Evolutionary conservation across 192 early-diverging fungal species (phyloP).

Genomic region (Phlyctochytrium bullatum): DNA sequence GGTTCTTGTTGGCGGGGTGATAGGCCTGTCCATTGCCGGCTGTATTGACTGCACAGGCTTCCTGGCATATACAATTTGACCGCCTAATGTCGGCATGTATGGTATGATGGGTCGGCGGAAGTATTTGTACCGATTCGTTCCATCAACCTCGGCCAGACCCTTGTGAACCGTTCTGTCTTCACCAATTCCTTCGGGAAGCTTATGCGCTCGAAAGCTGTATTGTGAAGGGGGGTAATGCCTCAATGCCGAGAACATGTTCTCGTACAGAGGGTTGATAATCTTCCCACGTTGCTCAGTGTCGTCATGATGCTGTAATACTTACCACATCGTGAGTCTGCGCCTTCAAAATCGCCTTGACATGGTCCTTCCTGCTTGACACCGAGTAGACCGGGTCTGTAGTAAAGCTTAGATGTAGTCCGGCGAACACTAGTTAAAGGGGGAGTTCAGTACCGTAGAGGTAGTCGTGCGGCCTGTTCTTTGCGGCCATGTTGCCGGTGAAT

Average conservation of each 20-base stretch:
- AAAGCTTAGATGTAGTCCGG: not conserved
- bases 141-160: slow-evolving; percentile 39
- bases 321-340: slow-evolving; percentile 53
- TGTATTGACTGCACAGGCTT: slow-evolving; percentile 22
- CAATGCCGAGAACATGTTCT: slow-evolving; percentile 59
- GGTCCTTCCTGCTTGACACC: slow-evolving; percentile 52
- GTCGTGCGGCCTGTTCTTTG: slow-evolving; percentile 45
- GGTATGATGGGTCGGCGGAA: slow-evolving; percentile 60
- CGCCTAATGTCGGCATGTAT: slow-evolving; percentile 52
- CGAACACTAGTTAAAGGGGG: not conserved
- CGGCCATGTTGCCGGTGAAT: not conserved
- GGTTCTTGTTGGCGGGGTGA: slow-evolving; percentile 37
- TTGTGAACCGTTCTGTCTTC: slow-evolving; percentile 27
- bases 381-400: slow-evolving; percentile 51
- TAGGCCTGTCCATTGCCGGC: slow-evolving; percentile 27
- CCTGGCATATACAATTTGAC: slow-evolving; percentile 52
- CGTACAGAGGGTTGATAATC: slow-evolving; percentile 52
- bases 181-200: slow-evolving; percentile 35
- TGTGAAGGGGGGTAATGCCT: slow-evolving; percentile 38
- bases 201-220: slow-evolving; percentile 36
- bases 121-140: slow-evolving; percentile 57
- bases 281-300: slow-evolving; percentile 14
- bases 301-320: slow-evolving; percentile 7
- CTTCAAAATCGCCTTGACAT: slow-evolving; percentile 40
- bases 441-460: slow-evolving; percentile 51